These are phyloP conservation scores for Cytospora paraplurivora DNA, from an alignment of 2,329 filamentous ascomycete genomes.

Conservation along the genomic window DNA sequence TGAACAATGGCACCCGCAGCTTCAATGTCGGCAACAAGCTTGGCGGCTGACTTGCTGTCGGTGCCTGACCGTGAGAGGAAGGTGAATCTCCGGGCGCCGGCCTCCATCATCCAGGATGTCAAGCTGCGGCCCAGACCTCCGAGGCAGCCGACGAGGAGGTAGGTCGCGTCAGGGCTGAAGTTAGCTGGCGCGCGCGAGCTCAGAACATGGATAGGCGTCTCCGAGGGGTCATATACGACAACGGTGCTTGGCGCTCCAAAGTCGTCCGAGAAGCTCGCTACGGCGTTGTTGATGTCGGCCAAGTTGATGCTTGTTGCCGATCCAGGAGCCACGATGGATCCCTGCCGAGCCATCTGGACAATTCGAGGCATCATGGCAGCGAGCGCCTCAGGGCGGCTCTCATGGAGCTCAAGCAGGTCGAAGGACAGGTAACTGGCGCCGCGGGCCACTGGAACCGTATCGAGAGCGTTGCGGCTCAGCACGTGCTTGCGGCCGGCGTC, in stretches of 20 bases:
- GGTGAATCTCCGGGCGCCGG: constrained; percentile 37
- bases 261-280: no score
- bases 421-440: constrained; percentile 35
- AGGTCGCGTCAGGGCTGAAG: neutral
- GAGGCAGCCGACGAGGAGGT: constrained; percentile 13
- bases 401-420: constrained; percentile 32
- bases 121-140: constrained; percentile 31
- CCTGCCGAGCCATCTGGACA: no score
- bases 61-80: constrained; percentile 40
- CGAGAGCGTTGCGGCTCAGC: constrained; percentile 31
- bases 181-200: neutral
- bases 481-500: constrained; percentile 33
- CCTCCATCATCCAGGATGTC: constrained; percentile 39
- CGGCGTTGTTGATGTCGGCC: no score
- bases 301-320: no score
- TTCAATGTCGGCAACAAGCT: constrained; percentile 32
- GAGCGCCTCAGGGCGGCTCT: constrained; percentile 29
- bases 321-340: no score
- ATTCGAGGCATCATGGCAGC: constrained; percentile 8
- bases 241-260: no score
- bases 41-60: constrained; percentile 34
- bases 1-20: constrained; percentile 29
- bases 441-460: constrained; percentile 31
- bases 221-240: no score
- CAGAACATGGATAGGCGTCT: neutral